Base-by-base conservation (phyloP, 2,329 filamentous ascomycete genomes). In the Rhynchosporium agropyri region DNA sequence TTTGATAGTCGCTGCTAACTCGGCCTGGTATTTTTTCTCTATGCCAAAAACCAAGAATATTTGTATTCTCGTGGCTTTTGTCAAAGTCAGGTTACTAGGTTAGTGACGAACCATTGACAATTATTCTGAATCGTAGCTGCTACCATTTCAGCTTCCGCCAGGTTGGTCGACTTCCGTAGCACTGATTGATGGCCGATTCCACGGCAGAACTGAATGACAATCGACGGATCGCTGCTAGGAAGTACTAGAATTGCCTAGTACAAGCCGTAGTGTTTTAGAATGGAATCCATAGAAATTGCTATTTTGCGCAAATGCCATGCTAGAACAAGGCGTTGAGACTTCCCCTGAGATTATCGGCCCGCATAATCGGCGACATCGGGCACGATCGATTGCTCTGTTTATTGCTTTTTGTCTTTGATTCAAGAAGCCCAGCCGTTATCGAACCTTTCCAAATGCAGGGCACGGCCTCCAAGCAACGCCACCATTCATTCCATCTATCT, bases 381-480 rank as follows among this genome's bases (percentile, higher is more conserved):
- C 12, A 15, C 13, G 13, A 45, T 45, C 13, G 42, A 45, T 15
- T n/a, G 2, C 40, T 43, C 5, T 33, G 38, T 3, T 42, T n/a
- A 26, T 33, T 40, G 54, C 40, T 57, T 20, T 20, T 57, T 40
- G 43, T n/a, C 40, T 28, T 43, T 20, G 20, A 12, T 40, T 45
- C 4, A 28, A 28, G 54, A n/a, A 8, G 51, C 28, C 51, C 36
- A 28, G 54, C 54, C 54, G 40, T 57, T 40, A 6, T 28, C 28
- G 29, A 57, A 46, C 42, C 40, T n/a, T 45, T 57, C 38, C 15
- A 40, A 26, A 54, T 54, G 51, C 51, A 54, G 36, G 51, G 51
- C 51, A 54, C 51, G 51, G 51, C 20, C 2, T 36, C 33, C 51
- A 2, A 54, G 26, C 5, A 26, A 12, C 51, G 51, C 51, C 51